These are phyloP conservation scores for Plasmodium adleri DNA, from an alignment of 169 alveolate species.

Conservation along the genomic window DNA sequence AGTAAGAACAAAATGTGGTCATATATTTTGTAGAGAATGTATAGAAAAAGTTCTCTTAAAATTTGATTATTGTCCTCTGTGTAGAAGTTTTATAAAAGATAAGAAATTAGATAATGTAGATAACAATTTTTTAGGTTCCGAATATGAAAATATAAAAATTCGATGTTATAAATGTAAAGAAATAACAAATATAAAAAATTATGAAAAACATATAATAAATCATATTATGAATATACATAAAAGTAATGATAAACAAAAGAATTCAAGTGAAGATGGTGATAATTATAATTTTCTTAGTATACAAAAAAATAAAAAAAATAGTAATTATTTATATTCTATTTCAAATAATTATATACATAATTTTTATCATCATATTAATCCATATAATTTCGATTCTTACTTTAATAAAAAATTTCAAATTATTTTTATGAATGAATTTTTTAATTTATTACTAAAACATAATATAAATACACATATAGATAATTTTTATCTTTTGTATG, in stretches of 20 bases:
- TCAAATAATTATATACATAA: too few species aligned
- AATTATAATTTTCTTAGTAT: neutral
- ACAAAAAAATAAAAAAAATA: neutral
- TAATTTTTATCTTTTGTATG: constrained; percentile 8
- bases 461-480: neutral
- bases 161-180: constrained; percentile 30
- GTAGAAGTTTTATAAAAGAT: constrained; percentile 39
- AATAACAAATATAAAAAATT: constrained; percentile 33
- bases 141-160: constrained; percentile 33
- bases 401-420: constrained; percentile 18
- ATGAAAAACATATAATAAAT: constrained; percentile 31
- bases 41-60: constrained; percentile 73
- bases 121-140: constrained; percentile 21
- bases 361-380: too few species aligned
- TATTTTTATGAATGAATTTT: constrained; percentile 1
- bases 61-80: constrained; percentile 54
- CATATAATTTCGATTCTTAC: constrained; percentile 1
- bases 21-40: constrained; percentile 77
- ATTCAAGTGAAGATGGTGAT: neutral
- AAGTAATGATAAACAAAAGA: neutral
- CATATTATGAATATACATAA: neutral
- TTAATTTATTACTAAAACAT: neutral
- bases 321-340: neutral
- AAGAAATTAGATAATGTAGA: constrained; percentile 13
- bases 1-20: constrained; percentile 80